Percentiles rank a stretch among this genome's conserved stretches.
Conservation (phyloP, 2,329 filamentous ascomycete genomes). For the Colletotrichum melonis region DNA sequence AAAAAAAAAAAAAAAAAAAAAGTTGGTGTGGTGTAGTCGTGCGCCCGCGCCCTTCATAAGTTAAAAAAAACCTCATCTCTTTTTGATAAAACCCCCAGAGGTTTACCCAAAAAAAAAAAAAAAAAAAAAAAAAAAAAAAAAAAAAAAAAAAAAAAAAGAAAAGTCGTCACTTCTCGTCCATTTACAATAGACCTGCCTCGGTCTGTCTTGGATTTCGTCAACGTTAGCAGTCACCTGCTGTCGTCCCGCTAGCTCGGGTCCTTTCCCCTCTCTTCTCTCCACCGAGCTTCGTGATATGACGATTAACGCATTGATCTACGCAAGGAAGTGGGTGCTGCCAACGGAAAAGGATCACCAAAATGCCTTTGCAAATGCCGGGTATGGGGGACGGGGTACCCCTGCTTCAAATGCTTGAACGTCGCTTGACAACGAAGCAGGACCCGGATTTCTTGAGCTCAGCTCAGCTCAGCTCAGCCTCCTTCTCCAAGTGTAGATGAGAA, state of each 20-base stretch:
- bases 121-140: not conserved
- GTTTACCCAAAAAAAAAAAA: too few relatives aligned
- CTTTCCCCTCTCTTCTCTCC: not conserved
- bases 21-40: too few relatives aligned
- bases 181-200: not conserved
- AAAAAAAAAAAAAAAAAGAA: too few relatives aligned
- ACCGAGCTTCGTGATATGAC: not conserved
- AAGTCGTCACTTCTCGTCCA: not conserved
- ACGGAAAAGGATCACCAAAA: not conserved
- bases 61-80: too few relatives aligned
- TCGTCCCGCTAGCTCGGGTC: not conserved
- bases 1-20: too few relatives aligned
- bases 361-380: not conserved
- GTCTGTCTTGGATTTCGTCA: not conserved
- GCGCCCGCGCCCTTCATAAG: too few relatives aligned
- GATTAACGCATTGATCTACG: conserved; percentile 18
- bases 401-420: not conserved
- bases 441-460: not conserved
- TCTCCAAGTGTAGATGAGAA: not conserved
- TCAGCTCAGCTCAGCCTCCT: not conserved
- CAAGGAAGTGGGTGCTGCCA: conserved; percentile 3
- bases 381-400: not conserved
- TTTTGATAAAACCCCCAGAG: too few relatives aligned
- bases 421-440: not conserved
- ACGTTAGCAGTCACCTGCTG: not conserved